These are phyloP conservation scores for Acer campestre DNA, from an alignment of 345 rosid genomes.

Conservation along the genomic window DNA sequence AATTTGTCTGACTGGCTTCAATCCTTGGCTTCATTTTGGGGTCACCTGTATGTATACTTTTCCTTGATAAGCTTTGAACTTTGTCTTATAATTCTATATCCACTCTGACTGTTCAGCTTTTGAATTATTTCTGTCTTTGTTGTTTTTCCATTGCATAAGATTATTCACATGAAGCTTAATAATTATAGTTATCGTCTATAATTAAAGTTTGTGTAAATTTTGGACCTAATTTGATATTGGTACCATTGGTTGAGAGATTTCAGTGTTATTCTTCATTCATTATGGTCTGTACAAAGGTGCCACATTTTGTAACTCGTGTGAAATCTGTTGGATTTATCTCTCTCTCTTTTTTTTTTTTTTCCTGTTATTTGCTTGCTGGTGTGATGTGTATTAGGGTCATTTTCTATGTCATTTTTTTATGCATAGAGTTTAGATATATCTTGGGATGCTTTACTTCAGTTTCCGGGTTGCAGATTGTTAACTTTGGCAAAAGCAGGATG, in stretches of 20 bases:
- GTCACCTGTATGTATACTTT: constrained; percentile 87
- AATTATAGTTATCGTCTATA: not conserved
- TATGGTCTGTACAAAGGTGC: not conserved
- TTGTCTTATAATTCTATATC: not conserved
- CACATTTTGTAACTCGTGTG: not conserved
- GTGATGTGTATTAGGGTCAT: constrained; percentile 7
- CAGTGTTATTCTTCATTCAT: not conserved
- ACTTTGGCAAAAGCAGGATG: constrained; percentile 34
- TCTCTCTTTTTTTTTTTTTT: not conserved
- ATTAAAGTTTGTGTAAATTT: not conserved
- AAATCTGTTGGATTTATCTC: not conserved
- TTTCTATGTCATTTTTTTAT: constrained; percentile 4
- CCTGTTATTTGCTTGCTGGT: constrained; percentile 1
- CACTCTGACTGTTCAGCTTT: not conserved
- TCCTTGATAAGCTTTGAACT: constrained; percentile 27
- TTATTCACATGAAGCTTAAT: not conserved
- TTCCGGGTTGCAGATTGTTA: constrained; percentile 43
- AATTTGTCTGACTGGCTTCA: constrained; percentile 99
- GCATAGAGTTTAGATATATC: constrained; percentile 29
- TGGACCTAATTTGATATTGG: not conserved
- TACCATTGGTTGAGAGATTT: not conserved
- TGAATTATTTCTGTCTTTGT: not conserved
- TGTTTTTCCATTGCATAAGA: not conserved
- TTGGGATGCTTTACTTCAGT: constrained; percentile 46
- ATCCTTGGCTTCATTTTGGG: constrained; percentile 99